These are phyloP conservation scores for Sporopachydermia lactativora DNA, from an alignment of 805 yeast species.

Conservation along the genomic window DNA sequence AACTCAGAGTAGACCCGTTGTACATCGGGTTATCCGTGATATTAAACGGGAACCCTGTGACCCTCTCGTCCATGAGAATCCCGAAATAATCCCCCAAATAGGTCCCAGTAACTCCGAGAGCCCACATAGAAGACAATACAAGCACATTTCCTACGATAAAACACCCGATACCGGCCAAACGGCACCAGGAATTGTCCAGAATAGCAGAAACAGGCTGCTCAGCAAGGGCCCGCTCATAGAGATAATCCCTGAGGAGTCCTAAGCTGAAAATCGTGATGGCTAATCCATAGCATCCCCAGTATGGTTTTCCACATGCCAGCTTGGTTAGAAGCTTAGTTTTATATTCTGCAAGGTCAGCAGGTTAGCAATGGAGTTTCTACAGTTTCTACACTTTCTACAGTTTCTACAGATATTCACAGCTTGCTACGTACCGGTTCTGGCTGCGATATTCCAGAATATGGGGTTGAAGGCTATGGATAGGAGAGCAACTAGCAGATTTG, in stretches of 20 bases:
- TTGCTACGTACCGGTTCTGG: constrained; percentile 37
- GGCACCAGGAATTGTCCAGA: constrained; percentile 24
- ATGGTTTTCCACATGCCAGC: constrained; percentile 48
- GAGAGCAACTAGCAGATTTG: constrained; percentile 28
- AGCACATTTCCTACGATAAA: constrained; percentile 67
- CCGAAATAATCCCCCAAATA: constrained; percentile 97
- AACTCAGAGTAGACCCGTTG: constrained; percentile 79
- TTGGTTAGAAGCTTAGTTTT: constrained; percentile 65
- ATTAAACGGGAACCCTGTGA: constrained; percentile 87
- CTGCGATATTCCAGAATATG: constrained; percentile 87
- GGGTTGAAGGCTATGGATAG: constrained; percentile 81
- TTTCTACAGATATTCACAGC: no score
- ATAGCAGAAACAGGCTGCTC: constrained; percentile 56
- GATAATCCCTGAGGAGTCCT: constrained; percentile 70
- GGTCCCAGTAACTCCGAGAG: constrained; percentile 90
- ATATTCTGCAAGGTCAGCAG: constrained; percentile 36
- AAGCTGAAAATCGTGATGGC: constrained; percentile 75
- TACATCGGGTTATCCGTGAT: constrained; percentile 93
- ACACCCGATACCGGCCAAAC: constrained; percentile 35
- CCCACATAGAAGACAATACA: constrained; percentile 79
- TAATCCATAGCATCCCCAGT: constrained; percentile 69
- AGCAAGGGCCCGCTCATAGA: constrained; percentile 55
- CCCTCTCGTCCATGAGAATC: constrained; percentile 80
- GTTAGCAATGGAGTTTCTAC: not conserved
- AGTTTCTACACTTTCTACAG: no score